These are phyloP conservation scores for Vigna unguiculata DNA, from an alignment of 306 rosid genomes.

Conservation along the genomic window DNA sequence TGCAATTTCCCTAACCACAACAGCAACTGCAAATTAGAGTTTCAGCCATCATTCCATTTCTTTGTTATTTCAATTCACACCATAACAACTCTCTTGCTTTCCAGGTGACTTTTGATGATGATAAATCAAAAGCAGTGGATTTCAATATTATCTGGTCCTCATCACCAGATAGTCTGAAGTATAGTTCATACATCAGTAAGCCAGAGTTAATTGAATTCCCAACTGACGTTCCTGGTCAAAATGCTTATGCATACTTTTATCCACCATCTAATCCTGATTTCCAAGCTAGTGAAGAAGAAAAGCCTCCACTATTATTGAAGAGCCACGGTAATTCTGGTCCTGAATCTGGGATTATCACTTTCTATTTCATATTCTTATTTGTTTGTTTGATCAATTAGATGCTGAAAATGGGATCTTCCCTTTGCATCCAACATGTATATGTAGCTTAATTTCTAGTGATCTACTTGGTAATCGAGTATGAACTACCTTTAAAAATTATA, in stretches of 20 bases:
- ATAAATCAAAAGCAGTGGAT: constrained; percentile 59
- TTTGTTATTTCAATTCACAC: background rate
- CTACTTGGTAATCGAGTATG: background rate
- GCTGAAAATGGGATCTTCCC: constrained; percentile 8
- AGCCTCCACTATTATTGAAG: constrained; percentile 83
- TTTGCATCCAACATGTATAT: background rate
- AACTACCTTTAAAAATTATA: constrained; percentile 7
- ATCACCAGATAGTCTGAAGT: constrained; percentile 79
- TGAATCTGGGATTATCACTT: constrained; percentile 9
- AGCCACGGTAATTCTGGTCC: constrained; percentile 77
- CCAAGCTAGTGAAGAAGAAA: constrained; percentile 72
- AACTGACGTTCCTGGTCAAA: constrained; percentile 90
- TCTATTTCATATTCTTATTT: constrained; percentile 23
- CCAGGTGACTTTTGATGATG: constrained; percentile 76
- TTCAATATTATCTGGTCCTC: constrained; percentile 87
- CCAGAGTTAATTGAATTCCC: constrained; percentile 94
- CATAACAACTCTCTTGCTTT: constrained; percentile 39
- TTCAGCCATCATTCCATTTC: background rate
- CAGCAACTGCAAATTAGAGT: too few relatives aligned
- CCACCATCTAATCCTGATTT: constrained; percentile 76
- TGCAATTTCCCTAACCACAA: too few relatives aligned
- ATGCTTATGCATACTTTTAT: constrained; percentile 91
- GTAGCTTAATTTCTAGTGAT: background rate
- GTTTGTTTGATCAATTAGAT: constrained; percentile 16
- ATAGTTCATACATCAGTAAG: constrained; percentile 69